phyloP scores from a whole-genome alignment of 2,329 filamentous ascomycete species.

The Aspergillus thermomutatus region DNA sequence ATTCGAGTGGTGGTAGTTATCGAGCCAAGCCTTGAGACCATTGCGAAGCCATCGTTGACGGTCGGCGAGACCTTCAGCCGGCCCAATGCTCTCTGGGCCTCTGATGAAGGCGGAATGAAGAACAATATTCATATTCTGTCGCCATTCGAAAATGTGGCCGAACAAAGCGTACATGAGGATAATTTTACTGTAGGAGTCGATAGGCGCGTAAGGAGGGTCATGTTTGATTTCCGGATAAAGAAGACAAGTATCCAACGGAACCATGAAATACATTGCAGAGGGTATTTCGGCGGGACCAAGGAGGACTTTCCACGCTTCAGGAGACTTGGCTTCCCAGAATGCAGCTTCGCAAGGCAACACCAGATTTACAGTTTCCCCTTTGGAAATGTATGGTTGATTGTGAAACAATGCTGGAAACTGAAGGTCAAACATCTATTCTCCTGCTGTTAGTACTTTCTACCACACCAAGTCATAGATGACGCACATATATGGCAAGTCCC shows the following conservation, averaged over 20 bases:
- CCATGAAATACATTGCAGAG: constrained; percentile 9
- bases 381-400: constrained; percentile 11
- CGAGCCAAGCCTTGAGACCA: constrained; percentile 6
- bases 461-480: neutral
- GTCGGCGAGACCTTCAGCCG: constrained; percentile 5
- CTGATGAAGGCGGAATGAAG: constrained; percentile 7
- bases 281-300: constrained; percentile 8
- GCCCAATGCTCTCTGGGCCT: constrained; percentile 2
- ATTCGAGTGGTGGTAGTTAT: constrained; percentile 1
- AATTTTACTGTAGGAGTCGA: constrained; percentile 6
- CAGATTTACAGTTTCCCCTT: constrained; percentile 7
- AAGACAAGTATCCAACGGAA: constrained; percentile 9
- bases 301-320: constrained; percentile 9
- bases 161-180: constrained; percentile 8
- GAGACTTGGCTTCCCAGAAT: constrained; percentile 10
- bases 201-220: constrained; percentile 8
- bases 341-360: constrained; percentile 5
- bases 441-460: neutral
- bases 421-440: constrained; percentile 7
- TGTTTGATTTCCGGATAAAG: constrained; percentile 6
- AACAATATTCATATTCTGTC: constrained; percentile 8
- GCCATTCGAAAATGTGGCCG: constrained; percentile 10
- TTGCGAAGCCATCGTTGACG: constrained; percentile 6
- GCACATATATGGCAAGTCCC: constrained; percentile 6
- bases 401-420: constrained; percentile 10